Percentiles rank a stretch among this genome's conserved stretches.
phyloP scores from a whole-genome alignment of 164 flowering plant genomes.

The Piper betle region DNA sequence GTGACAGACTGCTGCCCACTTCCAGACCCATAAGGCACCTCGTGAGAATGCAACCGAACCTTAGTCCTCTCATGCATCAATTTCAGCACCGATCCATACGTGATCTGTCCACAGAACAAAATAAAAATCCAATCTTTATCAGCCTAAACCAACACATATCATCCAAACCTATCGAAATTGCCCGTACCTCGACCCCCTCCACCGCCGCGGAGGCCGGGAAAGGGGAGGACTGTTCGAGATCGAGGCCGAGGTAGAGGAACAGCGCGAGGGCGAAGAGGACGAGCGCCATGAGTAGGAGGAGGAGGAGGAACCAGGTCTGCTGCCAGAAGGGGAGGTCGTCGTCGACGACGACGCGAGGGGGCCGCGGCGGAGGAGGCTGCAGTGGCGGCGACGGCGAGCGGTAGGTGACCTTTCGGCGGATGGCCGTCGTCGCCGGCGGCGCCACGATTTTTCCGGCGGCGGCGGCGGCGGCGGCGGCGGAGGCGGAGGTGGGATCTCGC shows the following conservation, averaged over 20 bases:
- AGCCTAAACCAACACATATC: too few species aligned
- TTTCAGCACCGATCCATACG: conserved; percentile 76
- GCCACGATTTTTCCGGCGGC: conserved; percentile 35
- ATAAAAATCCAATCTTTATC: background rate
- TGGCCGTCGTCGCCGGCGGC: conserved; percentile 27
- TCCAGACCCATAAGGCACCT: conserved; percentile 97
- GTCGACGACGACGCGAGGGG: conserved; percentile 34
- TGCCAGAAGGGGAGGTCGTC: conserved; percentile 73
- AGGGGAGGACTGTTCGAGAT: conserved; percentile 34
- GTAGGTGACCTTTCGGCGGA: conserved; percentile 23
- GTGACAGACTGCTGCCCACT: conserved; percentile 99
- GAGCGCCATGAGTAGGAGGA: conserved; percentile 63
- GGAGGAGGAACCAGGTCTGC: conserved; percentile 63
- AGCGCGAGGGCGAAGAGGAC: conserved; percentile 55
- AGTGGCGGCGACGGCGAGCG: conserved; percentile 11
- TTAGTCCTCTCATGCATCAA: conserved; percentile 93
- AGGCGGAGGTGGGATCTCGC: background rate
- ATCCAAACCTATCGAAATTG: too few species aligned
- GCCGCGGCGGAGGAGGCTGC: conserved; percentile 3
- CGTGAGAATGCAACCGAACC: conserved; percentile 83
- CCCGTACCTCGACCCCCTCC: conserved; percentile 71
- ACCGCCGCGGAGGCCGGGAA: conserved; percentile 43
- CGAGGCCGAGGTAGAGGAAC: conserved; percentile 54
- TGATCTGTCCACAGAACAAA: conserved; percentile 32
- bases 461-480: conserved; percentile 3